Evolutionary conservation across 352 stramenopile species (phyloP).

Genomic region (Aphanomyces cochlioides): DNA sequence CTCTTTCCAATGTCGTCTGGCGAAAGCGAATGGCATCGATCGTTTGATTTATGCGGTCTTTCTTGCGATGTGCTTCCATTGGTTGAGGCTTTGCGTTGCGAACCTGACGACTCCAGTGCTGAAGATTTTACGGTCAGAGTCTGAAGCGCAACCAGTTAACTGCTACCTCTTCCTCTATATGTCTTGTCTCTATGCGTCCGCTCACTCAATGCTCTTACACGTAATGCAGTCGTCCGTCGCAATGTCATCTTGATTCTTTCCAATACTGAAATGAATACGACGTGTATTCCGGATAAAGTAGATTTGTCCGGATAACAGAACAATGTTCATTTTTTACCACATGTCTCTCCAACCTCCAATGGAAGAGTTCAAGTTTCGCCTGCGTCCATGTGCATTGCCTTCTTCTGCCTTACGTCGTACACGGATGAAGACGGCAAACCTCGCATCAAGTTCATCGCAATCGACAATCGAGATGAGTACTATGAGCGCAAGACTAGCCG

Average conservation of each 20-base stretch:
- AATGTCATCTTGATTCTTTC: slow-evolving; percentile 8
- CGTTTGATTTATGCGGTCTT: too few relatives aligned
- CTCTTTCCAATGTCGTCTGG: too few relatives aligned
- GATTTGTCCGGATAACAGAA: not conserved
- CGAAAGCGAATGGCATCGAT: too few relatives aligned
- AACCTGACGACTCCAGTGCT: too few relatives aligned
- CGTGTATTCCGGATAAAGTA: not conserved
- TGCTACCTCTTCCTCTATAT: not conserved
- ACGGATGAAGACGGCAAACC: not conserved
- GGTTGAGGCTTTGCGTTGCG: too few relatives aligned
- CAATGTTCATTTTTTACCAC: too few relatives aligned
- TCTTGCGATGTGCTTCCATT: too few relatives aligned
- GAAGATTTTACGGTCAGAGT: too few relatives aligned
- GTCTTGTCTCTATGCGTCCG: not conserved
- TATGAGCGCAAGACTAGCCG: slow-evolving; percentile 8
- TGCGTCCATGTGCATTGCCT: slow-evolving; percentile 20
- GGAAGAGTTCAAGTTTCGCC: not conserved
- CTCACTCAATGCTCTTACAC: not conserved
- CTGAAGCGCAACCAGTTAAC: too few relatives aligned
- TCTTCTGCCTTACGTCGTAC: slow-evolving; percentile 25
- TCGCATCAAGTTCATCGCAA: slow-evolving; percentile 24
- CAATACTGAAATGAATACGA: too few relatives aligned
- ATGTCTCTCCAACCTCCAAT: not conserved
- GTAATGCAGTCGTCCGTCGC: not conserved
- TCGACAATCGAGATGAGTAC: slow-evolving; percentile 28